A percentile compares a stretch with the other conserved stretches of the same genome.
Evolutionary conservation across 2,329 filamentous ascomycete genomes (phyloP).

Genomic region (Claviceps paspali): DNA sequence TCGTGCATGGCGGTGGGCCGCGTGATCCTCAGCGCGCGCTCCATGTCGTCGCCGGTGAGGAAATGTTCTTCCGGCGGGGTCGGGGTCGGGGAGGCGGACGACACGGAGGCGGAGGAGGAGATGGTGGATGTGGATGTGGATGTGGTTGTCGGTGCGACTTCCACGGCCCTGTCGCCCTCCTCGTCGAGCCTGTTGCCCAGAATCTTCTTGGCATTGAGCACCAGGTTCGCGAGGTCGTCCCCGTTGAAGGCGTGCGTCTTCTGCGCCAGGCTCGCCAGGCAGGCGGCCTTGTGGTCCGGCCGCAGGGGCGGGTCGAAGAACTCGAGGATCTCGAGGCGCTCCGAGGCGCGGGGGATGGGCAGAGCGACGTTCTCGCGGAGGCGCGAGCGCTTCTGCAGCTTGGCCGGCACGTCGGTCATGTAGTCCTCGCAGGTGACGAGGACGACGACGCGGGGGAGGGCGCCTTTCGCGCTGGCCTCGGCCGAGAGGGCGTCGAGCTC

Average conservation of each 20-base stretch:
- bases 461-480: conserved; percentile 19
- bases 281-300: conserved; percentile 31
- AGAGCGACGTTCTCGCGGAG: conserved; percentile 57
- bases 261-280: conserved; percentile 48
- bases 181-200: conserved; percentile 12
- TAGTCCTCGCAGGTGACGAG: conserved; percentile 60
- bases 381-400: conserved; percentile 48
- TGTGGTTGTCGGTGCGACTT: no score
- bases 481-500: conserved; percentile 40
- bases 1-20: conserved; percentile 77
- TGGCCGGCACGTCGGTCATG: conserved; percentile 53
- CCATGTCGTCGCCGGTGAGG: conserved; percentile 36
- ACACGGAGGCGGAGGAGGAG: neutral
- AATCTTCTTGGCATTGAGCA: conserved; percentile 21
- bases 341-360: conserved; percentile 56
- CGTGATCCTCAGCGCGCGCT: conserved; percentile 51
- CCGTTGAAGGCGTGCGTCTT: conserved; percentile 81
- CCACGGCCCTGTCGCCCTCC: no score
- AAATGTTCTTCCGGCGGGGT: no score
- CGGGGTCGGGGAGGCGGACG: no score
- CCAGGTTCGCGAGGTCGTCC: conserved; percentile 54
- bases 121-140: neutral
- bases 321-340: conserved; percentile 60
- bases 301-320: conserved; percentile 35
- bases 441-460: conserved; percentile 48